Evolutionary conservation across 345 rosid species (phyloP), one percentile per base, ranked within the genome.

Genomic region (Heritiera littoralis): DNA sequence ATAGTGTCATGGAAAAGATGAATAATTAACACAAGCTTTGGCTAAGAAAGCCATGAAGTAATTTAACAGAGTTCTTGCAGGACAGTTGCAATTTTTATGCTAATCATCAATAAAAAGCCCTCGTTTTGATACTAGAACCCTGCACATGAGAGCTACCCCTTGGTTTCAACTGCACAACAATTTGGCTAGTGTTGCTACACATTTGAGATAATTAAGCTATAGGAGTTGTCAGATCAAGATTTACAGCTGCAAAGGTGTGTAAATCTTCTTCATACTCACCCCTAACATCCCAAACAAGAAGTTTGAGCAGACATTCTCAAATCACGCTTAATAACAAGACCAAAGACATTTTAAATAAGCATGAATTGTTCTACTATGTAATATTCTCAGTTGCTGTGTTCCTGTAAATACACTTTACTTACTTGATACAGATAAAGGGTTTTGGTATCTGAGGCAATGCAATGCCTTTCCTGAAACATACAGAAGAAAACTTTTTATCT

Each of bases 361-460:
- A 30, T 28, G 38, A 61, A 1, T 9, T 23, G 13, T 61, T 61
- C 2, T 61, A 1, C 40, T 30, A 61, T 28, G 8, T 12, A 11
- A 28, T 1, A 10, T 60, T 28, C 38, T 28, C 40, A 30, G 7
- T 28, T 0, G 35, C 0, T 70, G 7, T 71, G 5, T 5, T 30
- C 59, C 7, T 32, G 43, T 4, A 63, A 45, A 63, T 30, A 6
- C 15, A 49, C 43, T 28, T 18, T 49, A 71, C 81, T 49, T 71
- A 78, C 81, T 59, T 71, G 54, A 23, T 71, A 32, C 61, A 48
- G 20, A 78, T 59, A 48, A 59, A 71, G 38, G 76, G 76, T 49
- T 71, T 78, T 14, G 68, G 61, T 70, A 78, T 71, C 60, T 78
- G 81, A 45, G 81, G 81, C 70, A 78, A 71, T 60, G 71, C 61